Evolutionary conservation across 2,329 filamentous ascomycete species (phyloP).

Genomic region (Triangularia setosa): DNA sequence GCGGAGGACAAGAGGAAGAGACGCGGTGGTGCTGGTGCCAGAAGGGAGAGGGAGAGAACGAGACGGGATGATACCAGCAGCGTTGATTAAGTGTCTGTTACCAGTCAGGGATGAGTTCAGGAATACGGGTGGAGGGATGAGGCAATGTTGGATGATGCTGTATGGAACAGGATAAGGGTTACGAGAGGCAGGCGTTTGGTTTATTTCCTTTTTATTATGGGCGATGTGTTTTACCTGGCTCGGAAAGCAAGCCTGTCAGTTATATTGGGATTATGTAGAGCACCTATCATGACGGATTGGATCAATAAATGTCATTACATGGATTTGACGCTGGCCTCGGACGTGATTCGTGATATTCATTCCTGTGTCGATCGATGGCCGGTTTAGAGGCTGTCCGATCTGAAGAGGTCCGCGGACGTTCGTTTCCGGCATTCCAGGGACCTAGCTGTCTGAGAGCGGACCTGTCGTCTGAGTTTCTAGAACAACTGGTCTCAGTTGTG

Average conservation of each 20-base stretch:
- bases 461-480: background rate
- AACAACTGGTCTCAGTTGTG: background rate
- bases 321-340: background rate
- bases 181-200: conserved; percentile 4
- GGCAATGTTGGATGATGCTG: background rate
- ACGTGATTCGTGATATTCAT: background rate
- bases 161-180: background rate
- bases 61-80: conserved; percentile 8
- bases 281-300: background rate
- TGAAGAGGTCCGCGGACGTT: background rate
- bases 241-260: background rate
- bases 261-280: background rate
- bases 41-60: conserved; percentile 25
- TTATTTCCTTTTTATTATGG: conserved; percentile 5
- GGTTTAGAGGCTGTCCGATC: background rate
- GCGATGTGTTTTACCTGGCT: background rate
- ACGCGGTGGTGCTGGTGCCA: conserved; percentile 34
- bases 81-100: conserved; percentile 3
- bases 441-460: background rate
- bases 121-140: background rate
- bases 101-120: background rate
- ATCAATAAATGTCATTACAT: background rate
- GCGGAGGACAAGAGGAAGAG: conserved; percentile 43
- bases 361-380: background rate
- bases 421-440: background rate